phyloP scores from a whole-genome alignment of 225 moss, liverwort and hornwort genomes.

The Polytrichum commune region DNA sequence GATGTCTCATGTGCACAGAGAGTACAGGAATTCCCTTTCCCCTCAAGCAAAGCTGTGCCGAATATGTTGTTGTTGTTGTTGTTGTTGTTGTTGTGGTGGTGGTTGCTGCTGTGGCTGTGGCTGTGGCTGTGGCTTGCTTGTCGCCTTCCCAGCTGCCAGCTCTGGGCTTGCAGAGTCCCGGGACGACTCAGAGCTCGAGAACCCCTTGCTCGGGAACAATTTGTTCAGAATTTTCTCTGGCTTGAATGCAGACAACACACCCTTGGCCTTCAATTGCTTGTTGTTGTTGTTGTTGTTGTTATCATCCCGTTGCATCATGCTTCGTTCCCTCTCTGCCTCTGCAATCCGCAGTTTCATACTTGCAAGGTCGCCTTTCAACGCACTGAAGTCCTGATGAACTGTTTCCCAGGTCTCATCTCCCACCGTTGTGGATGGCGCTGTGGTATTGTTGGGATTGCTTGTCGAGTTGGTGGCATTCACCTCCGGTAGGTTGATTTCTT shows the following conservation, averaged over 20 bases:
- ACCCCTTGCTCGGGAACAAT: conserved; percentile 52
- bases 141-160: conserved; percentile 15
- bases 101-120: neutral
- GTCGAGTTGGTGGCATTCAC: neutral
- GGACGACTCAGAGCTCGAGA: conserved; percentile 59
- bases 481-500: conserved; percentile 3
- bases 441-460: neutral
- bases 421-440: neutral
- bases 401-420: conserved; percentile 64
- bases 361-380: conserved; percentile 72
- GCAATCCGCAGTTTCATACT: conserved; percentile 69
- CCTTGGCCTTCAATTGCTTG: conserved; percentile 49
- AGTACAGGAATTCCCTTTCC: conserved; percentile 9
- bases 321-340: conserved; percentile 63
- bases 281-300: conserved; percentile 18
- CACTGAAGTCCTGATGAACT: conserved; percentile 67
- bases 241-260: conserved; percentile 43
- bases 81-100: neutral
- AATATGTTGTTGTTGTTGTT: conserved; percentile 35
- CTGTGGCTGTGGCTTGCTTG: conserved; percentile 12
- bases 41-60: conserved; percentile 32
- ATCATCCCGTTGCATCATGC: conserved; percentile 32
- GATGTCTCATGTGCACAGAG: conserved; percentile 27
- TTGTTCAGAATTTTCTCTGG: conserved; percentile 49
- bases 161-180: conserved; percentile 53